Evolutionary conservation across 495 filamentous ascomycete genomes (phyloP), one percentile per base, ranked within the genome.

Genomic region (Lichenothelia convexa): DNA sequence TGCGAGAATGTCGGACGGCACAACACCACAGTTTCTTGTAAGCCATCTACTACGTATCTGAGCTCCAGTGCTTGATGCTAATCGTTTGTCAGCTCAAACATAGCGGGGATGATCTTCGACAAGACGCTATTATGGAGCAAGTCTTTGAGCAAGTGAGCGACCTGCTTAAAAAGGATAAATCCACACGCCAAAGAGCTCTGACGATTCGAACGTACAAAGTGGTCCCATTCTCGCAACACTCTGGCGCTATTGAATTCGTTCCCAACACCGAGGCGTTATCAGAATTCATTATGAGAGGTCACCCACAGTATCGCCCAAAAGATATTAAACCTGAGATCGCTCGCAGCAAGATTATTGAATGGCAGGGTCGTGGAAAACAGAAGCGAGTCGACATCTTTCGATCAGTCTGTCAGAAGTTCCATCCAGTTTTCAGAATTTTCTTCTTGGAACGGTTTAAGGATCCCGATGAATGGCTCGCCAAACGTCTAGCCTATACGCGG

Each of bases 81-180:
- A 11, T 9, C 1, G 9, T 29, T 15, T 6, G 26, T 39, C 48
- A 78, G 74, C 76, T 89, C 50, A 99, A 99, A 60, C 79, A 80
- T 47, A 83, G 86, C 19, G 85, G 81, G 43, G 86, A 95, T 53
- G 89, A 97, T 48, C 67, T 99, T 9, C 78, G 89, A n/a, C 89
- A 99, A 59, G 89, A 99, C 49, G 83, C 89, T 13, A 99, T 99
- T 59, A 99, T 99, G 91, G 91, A 95, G 54, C 89, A 99, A 58
- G 89, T 99, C 21, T 99, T 95, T 57, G 82, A 81, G 33, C 81
- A 93, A 67, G 89, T 94, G 20, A 92, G 79, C 48, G 76, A 78
- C 37, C 73, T 95, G 4, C 65, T 99, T 18, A 78, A 79, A 56
- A 75, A 78, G 18, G 79, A 93, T 46, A 71, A 78, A 33, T 71